phyloP scores from a whole-genome alignment of 2,329 filamentous ascomycete species.

The Keithomyces neogunnii region DNA sequence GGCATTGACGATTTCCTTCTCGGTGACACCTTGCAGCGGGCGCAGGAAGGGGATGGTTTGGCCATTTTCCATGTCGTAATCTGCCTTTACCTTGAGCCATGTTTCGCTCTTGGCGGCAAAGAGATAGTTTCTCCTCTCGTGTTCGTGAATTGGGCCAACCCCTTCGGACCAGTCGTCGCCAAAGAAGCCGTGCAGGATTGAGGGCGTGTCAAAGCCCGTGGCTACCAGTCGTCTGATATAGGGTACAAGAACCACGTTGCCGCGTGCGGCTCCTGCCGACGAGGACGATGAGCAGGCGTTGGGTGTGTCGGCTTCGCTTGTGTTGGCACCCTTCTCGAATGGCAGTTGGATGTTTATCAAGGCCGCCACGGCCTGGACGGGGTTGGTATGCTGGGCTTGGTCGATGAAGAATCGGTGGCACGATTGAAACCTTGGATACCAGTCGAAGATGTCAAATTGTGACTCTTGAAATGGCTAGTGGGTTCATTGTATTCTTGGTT shows the following conservation, averaged over 20 bases:
- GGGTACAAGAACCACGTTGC: conserved; percentile 50
- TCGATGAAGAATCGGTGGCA: conserved; percentile 90
- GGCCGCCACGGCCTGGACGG: conserved; percentile 80
- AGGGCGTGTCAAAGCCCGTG: conserved; percentile 81
- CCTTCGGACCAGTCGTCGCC: conserved; percentile 85
- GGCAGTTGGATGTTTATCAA: conserved; percentile 90
- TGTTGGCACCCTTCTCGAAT: conserved; percentile 55
- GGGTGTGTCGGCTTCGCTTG: conserved; percentile 9
- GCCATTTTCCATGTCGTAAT: conserved; percentile 79
- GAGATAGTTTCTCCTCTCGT: conserved; percentile 86
- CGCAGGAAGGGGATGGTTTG: conserved; percentile 83
- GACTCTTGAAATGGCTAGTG: conserved; percentile 36
- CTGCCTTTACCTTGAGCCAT: conserved; percentile 81
- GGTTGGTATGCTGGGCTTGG: conserved; percentile 73
- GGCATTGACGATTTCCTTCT: conserved; percentile 73
- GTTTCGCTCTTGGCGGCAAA: conserved; percentile 90
- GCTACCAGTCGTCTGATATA: conserved; percentile 86
- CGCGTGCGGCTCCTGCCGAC: conserved; percentile 5
- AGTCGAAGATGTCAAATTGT: conserved; percentile 76
- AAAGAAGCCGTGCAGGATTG: conserved; percentile 90
- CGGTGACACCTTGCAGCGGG: conserved; percentile 66
- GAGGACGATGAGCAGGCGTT: not conserved
- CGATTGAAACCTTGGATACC: conserved; percentile 85
- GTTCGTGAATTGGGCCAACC: conserved; percentile 74
- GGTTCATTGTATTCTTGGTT: not conserved